These are phyloP conservation scores for Asterella californica DNA, from an alignment of 225 moss, liverwort and hornwort genomes.

Conservation along the genomic window DNA sequence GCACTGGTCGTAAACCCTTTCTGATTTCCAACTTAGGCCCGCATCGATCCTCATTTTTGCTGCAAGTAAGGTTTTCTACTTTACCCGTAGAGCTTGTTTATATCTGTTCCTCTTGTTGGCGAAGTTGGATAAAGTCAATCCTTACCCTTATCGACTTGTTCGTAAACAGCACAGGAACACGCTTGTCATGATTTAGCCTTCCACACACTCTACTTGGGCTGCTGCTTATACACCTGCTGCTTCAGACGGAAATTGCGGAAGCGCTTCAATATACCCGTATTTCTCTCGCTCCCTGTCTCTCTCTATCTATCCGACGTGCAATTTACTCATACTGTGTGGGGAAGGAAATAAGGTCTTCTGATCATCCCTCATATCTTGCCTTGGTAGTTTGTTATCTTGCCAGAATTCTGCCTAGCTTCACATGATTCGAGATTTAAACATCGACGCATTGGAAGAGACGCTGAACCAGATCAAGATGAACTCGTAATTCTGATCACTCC, in stretches of 20 bases:
- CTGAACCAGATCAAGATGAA: no score
- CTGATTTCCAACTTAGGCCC: neutral
- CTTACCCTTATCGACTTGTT: conserved; percentile 1
- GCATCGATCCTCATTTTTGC: neutral
- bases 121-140: neutral
- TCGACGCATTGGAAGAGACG: no score
- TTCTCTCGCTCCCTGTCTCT: neutral
- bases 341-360: neutral
- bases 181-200: conserved; percentile 56
- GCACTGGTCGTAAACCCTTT: neutral
- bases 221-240: conserved; percentile 50
- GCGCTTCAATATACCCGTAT: conserved; percentile 48
- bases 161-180: conserved; percentile 39
- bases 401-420: no score
- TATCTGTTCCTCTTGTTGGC: neutral
- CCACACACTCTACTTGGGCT: conserved; percentile 46
- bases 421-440: no score
- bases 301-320: no score
- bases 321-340: no score
- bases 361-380: neutral
- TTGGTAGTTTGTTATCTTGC: no score
- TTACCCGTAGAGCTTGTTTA: neutral
- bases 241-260: conserved; percentile 52
- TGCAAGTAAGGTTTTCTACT: neutral
- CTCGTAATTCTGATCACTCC: no score